These are phyloP conservation scores for Stenocarpella maydis DNA, from an alignment of 2,329 filamentous ascomycete species.

Conservation along the genomic window DNA sequence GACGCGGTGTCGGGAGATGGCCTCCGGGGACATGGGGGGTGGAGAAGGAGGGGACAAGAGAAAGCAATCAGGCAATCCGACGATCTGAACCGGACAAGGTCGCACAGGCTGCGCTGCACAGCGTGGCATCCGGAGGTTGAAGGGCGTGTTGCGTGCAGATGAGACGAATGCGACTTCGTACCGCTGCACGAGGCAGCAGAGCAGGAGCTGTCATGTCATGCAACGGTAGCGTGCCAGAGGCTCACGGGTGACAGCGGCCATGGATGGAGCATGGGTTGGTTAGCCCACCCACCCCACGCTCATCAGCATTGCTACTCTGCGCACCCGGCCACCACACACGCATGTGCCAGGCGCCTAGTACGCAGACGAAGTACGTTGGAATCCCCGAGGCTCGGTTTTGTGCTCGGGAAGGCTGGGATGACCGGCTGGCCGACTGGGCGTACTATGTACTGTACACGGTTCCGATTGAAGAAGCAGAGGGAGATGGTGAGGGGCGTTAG, in stretches of 20 bases:
- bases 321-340: no score
- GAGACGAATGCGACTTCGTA: conserved; percentile 26
- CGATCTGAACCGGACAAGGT: conserved; percentile 15
- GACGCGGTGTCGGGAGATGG: conserved; percentile 27
- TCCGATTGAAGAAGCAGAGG: no score
- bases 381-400: conserved; percentile 12
- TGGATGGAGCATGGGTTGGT: not conserved
- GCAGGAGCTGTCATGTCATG: conserved; percentile 15
- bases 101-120: conserved; percentile 9
- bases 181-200: conserved; percentile 17
- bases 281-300: not conserved
- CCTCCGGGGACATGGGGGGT: conserved; percentile 3
- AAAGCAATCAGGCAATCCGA: conserved; percentile 23
- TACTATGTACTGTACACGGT: no score
- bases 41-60: not conserved
- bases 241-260: not conserved
- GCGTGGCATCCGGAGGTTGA: conserved; percentile 31
- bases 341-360: no score
- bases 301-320: not conserved
- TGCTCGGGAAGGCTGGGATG: conserved; percentile 13
- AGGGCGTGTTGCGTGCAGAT: conserved; percentile 35
- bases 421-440: not conserved
- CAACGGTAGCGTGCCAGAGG: not conserved
- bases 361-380: not conserved
- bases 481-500: not conserved